Evolutionary conservation across 306 rosid species (phyloP), one percentile per base, ranked within the genome.

Genomic region (Dryas alaskensis): DNA sequence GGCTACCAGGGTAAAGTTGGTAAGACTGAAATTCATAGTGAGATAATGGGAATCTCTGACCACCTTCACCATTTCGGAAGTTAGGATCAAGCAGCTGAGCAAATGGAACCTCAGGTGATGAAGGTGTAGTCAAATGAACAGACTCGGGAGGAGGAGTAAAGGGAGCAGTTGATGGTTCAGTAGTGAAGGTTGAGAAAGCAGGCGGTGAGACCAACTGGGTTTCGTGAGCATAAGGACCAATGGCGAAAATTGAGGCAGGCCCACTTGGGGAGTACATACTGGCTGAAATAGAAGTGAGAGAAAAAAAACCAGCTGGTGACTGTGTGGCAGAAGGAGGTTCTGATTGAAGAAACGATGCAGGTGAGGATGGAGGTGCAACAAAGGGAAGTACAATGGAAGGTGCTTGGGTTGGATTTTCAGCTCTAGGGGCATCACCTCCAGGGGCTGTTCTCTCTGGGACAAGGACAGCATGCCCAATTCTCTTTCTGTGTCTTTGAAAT

Each of bases 81-180:
- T 76, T 78, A 9, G 96, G 85, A 73, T 86, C 87, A 72, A 95
- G 88, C 81, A 90, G 80, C 80, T 85, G 96, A 80, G 99, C 99
- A 79, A 95, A 95, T 14, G 99, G 99, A 54, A 95, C 98, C 85
- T 95, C 98, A 0, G 98, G 99, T 2, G 99, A 95, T 63, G 99
- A 92, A 70, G 99, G 99, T 9, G 96, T 92, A 2, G 98, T 95
- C 83, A 95, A 73, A 77, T 92, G 98, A 53, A 88, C 86, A 45
- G 96, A 90, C 73, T 92, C 98, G 0, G 99, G 90, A 70, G 97
- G 97, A 2, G 98, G 99, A 73, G 99, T 95, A 78, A 92, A 86
- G 65, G 99, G 97, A 79, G 99, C 93, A 10, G 99, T 95, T 10
- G 99, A 95, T 17, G 99, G 96, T 73, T 89, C 90, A 31, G 96